Base-by-base conservation (phyloP, 1,139 yeast species). In the Scheffersomyces lignicola region DNA sequence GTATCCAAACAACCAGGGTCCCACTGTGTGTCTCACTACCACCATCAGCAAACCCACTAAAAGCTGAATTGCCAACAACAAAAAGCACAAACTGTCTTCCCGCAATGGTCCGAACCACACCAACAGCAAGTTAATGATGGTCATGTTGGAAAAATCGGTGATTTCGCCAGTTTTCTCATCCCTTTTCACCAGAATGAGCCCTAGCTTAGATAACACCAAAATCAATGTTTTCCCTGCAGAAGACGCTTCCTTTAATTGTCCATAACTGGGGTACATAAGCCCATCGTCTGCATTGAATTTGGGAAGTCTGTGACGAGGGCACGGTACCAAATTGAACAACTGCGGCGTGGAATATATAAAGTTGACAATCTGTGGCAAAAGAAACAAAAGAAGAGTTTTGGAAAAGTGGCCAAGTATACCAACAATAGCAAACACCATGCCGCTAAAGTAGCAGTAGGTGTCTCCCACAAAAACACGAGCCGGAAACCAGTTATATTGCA, bases 381-480 rank as follows among this genome's bases (percentile, higher is more conserved):
- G 83, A 56, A 92, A 83, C 24, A 90, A 62, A 58, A 92, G 66
- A 48, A 92, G 69, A 0, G 99, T 92, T 61, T 92, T 92, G 32
- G 97, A 87, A 57, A 90, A 94, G 63, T 92, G 99, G 2, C 97
- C 97, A 41, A 88, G 73, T 29, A 92, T 94, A 3, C 97, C 97
- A 18, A 88, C 96, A 24, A 90, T 94, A 0, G 97, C 98, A 61
- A 92, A 90, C 1, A 92, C 96, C 98, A 92, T 92, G 3, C 99
- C 99, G 21, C 96, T 88, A 59, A 92, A 89, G 61, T 94, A 92
- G 61, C 99, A 92, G 65, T 85, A 94, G 0, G 98, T 92, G 55
- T 92, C 99, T 16, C 99, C 99, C 3, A 94, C 99, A 65, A 92
- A 92, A 1, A 88, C 97, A 39, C 65, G 64, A 0, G 98, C 89